Base-by-base conservation (phyloP, 2,329 filamentous ascomycete species). In the Whalleya microplaca region DNA sequence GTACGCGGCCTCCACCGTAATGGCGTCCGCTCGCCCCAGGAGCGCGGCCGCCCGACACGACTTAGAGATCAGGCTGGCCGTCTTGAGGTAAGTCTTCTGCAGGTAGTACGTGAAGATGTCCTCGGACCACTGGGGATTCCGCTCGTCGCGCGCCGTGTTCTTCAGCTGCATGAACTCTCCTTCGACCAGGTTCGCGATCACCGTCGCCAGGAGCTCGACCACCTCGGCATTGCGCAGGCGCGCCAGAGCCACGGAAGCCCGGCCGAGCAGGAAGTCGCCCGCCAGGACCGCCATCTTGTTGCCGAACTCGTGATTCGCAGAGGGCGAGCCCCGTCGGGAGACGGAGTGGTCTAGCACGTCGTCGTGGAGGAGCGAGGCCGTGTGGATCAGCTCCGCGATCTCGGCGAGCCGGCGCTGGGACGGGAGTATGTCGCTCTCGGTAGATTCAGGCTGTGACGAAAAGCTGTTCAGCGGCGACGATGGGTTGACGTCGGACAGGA, bases 111-210 rank as follows among this genome's bases (percentile, higher is more conserved):
- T 84, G 59, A 99, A 84, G 1, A 92, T 90, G 51, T 96, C 91
- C 69, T 97, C 91, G 1, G 89, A 95, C 84, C 90, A 98, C 9
- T 83, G 78, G 1, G 94, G 94, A 65, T 90, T 88, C 63, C 84
- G 82, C 79, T 98, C 94, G 72, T 97, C 94, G 63, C 85, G 82
- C 45, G 90, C 91, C 1, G 95, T 98, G 75, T 99, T 99, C 78
- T 96, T 96, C 67, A 99, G 80, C 79, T 99, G 95, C 95, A 99
- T 99, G 79, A 99, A 98, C 76, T 99, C 95, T 70, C 95, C 95
- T 77, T 99, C 95, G 19, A 99, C 93, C 21, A 99, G 80, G 73
- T 99, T 99, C 44, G 95, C 94, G 66, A 99, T 98, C 42, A 98
- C 95, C 0, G 94, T 98, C 3, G 95, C 92, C 27, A 99, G 80